Conservation (phyloP, 305 asterid genomes). For the Striga hermonthica region DNA sequence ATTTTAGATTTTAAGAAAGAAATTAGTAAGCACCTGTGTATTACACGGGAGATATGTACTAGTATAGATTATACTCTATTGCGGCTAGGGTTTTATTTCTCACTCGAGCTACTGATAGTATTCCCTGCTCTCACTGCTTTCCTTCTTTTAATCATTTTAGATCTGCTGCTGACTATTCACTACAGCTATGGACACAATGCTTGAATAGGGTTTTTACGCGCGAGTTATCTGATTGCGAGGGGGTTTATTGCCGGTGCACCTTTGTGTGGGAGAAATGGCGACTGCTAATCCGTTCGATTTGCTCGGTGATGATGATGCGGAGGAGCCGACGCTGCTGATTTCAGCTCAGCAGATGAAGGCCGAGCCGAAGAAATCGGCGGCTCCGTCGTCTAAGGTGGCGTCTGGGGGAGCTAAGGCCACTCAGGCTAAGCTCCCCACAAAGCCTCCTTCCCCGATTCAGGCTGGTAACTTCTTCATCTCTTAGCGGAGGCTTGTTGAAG, state of each 20-base stretch:
- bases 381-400: slow-evolving; percentile 41
- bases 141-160: slow-evolving; percentile 16
- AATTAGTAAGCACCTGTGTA: no score
- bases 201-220: slow-evolving; percentile 11
- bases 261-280: slow-evolving; percentile 52
- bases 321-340: slow-evolving; percentile 63
- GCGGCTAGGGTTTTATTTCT: slow-evolving; percentile 81
- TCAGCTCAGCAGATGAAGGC: slow-evolving; percentile 58
- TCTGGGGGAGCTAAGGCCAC: slow-evolving; percentile 28
- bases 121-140: background rate
- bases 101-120: background rate
- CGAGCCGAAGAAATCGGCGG: slow-evolving; percentile 50
- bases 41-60: no score
- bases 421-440: slow-evolving; percentile 51
- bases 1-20: no score
- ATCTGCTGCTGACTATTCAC: slow-evolving; percentile 28
- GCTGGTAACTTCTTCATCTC: slow-evolving; percentile 46
- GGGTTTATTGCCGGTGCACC: slow-evolving; percentile 26
- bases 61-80: slow-evolving; percentile 30
- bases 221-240: slow-evolving; percentile 25
- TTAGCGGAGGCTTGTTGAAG: background rate
- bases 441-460: slow-evolving; percentile 57
- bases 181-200: slow-evolving; percentile 23
- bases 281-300: slow-evolving; percentile 80
- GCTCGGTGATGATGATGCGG: slow-evolving; percentile 63